Evolutionary conservation across 2,329 filamentous ascomycete species (phyloP), one percentile per base, ranked within the genome.

Genomic region (Trichophyton verrucosum): DNA sequence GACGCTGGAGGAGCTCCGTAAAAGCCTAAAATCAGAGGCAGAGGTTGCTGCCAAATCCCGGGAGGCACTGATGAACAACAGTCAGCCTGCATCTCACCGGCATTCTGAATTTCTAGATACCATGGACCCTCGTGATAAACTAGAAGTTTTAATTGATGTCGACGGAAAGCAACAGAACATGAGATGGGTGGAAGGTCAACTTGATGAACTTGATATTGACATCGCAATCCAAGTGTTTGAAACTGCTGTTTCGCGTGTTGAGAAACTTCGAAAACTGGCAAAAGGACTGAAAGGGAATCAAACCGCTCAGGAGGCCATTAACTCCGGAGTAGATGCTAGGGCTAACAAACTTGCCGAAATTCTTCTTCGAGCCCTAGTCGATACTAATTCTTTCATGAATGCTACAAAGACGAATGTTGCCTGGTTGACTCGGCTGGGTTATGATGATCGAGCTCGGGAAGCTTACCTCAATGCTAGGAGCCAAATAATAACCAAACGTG

Each of bases 111-210:
- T 94, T 1, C 80, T 95, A 13, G 89, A 94, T 69, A 87, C 84
- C 6, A 75, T 91, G 8, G 90, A 86, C 64, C 85, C 87, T 67
- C 90, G 90, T 70, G 89, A 95, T 71, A 77, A 78, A 44, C 76
- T 77, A 17, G 83, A 80, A 63, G 87, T 96, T 76, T 82, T 96
- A 60, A 91, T 99, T 66, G 94, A 99, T 68, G 89, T 96, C 13
- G 94, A 97, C 68, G 94, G 94, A 57, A 95, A 95, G 69, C 91
- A 96, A 73, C 90, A 97, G 71, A 96, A 94, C 71, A 81, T 99
- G 55, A 88, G 92, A 59, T 96, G 90, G 90, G 90, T 99, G 0
- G 94, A 99, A 72, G 85, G 86, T 59, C 90, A 97, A 74, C 88
- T 99, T 73, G 94, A 99, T 70, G 90, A 95, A 69, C 82, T 99